Percentiles rank a stretch among this genome's conserved stretches.
Evolutionary conservation across 106 monocot genomes (phyloP).

Genomic region (Dendrobium catenatum): DNA sequence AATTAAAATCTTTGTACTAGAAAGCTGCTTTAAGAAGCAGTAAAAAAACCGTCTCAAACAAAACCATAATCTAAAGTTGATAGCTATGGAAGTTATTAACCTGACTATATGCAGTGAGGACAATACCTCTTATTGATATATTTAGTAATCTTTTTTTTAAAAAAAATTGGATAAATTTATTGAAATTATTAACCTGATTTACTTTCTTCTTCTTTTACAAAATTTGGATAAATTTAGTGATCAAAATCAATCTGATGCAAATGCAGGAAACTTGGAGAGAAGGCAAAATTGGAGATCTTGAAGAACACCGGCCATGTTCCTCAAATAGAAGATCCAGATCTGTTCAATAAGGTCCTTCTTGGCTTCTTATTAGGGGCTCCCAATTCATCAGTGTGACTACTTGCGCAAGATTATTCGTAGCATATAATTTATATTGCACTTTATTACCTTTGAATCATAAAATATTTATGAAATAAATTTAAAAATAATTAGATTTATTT

Average conservation of each 20-base stretch:
- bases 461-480: too few relatives aligned
- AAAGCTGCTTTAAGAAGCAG: too few relatives aligned
- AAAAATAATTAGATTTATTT: too few relatives aligned
- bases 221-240: neutral
- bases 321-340: constrained; percentile 32
- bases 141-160: neutral
- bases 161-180: neutral
- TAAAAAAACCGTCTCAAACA: too few relatives aligned
- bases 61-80: too few relatives aligned
- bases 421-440: too few relatives aligned
- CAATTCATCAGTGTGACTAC: neutral
- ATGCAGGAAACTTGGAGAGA: constrained; percentile 49
- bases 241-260: neutral
- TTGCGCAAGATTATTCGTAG: too few relatives aligned
- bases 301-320: constrained; percentile 49
- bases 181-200: neutral
- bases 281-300: constrained; percentile 32
- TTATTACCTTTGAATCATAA: too few relatives aligned
- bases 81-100: too few relatives aligned
- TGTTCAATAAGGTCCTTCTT: constrained; percentile 38
- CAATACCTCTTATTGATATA: too few relatives aligned
- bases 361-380: constrained; percentile 27
- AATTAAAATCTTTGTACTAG: too few relatives aligned
- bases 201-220: neutral
- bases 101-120: too few relatives aligned